Evolutionary conservation across 2,329 filamentous ascomycete species (phyloP).

Genomic region (Thielaviopsis punctulata): DNA sequence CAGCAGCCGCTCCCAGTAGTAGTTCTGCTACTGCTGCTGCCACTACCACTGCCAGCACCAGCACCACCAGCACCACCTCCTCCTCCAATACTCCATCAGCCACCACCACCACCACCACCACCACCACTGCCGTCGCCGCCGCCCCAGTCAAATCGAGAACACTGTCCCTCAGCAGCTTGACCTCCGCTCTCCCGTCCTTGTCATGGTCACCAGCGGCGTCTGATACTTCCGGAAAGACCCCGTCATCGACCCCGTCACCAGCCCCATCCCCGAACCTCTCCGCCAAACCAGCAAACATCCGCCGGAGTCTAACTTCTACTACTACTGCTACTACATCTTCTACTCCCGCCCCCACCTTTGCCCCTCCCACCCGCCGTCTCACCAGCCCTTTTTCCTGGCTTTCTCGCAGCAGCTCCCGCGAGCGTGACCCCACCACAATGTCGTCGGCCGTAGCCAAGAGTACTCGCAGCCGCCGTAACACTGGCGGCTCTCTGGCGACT

Average conservation of each 20-base stretch:
- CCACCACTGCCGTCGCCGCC: neutral
- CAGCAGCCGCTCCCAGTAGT: no score
- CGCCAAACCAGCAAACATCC: conserved; percentile 24
- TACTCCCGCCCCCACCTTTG: conserved; percentile 15
- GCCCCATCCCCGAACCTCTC: conserved; percentile 19
- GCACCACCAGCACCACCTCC: neutral
- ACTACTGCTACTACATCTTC: conserved; percentile 17
- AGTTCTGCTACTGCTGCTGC: neutral
- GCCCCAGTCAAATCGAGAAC: conserved; percentile 25
- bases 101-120: neutral
- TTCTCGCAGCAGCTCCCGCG: conserved; percentile 34
- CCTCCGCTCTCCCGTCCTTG: conserved; percentile 53
- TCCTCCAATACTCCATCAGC: neutral
- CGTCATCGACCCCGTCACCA: conserved; percentile 20
- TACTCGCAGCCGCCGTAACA: conserved; percentile 43
- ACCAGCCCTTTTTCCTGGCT: conserved; percentile 81
- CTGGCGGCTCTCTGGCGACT: conserved; percentile 63
- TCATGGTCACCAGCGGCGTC: conserved; percentile 47
- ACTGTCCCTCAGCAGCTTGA: conserved; percentile 51
- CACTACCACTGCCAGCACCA: neutral
- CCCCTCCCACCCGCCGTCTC: conserved; percentile 46
- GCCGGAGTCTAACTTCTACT: no score
- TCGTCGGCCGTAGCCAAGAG: conserved; percentile 32
- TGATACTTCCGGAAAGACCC: conserved; percentile 30
- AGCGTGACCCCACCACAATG: conserved; percentile 33